Evolutionary conservation across 2,329 filamentous ascomycete species (phyloP), one percentile per base, ranked within the genome.

Genomic region (Leptographium flavum): DNA sequence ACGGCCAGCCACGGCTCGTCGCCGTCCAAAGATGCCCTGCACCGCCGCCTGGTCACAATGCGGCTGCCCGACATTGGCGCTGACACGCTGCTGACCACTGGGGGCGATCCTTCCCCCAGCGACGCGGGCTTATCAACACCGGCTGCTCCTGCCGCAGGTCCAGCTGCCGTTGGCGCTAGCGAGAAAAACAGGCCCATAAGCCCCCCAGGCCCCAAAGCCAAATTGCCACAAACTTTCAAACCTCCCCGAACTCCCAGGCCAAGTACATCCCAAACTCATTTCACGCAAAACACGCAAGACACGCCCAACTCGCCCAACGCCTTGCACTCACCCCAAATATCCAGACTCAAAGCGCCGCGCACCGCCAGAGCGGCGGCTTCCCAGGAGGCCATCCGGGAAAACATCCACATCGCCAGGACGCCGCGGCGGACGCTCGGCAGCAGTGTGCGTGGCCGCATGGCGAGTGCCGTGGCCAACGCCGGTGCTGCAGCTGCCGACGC

Each of bases 11-110:
- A n/a, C n/a, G n/a, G n/a, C n/a, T n/a, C n/a, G n/a, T n/a, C 63
- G 53, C 63, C 65, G 51, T 64, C 72, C 21, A 65, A 65, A 57
- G 55, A 61, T 46, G 71, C 71, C 33, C 70, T 71, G 2, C 75
- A 74, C 59, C 58, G 55, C 28, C 57, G 65, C 32, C 61, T 76
- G n/a, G 54, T 69, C 52, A 64, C 56, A 35, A 61, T 68, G 52
- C 62, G 66, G 47, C 49, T 66, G 47, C 58, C 58, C 5, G 56
- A 55, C 27, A 47, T 56, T 4, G 30, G 7, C 40, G 54, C 44
- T 27, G 56, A 55, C 41, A 47, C 25, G 51, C 57, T 55, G 19
- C 54, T 54, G n/a, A 42, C 36, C 32, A n/a, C 25, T 3, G 10
- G 28, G 8, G 46, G 39, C 31, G 41, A 35, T 35, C 31, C 41